Evolutionary conservation across 176 grass and related monocot species (phyloP).

Genomic region (Eleusine indica): DNA sequence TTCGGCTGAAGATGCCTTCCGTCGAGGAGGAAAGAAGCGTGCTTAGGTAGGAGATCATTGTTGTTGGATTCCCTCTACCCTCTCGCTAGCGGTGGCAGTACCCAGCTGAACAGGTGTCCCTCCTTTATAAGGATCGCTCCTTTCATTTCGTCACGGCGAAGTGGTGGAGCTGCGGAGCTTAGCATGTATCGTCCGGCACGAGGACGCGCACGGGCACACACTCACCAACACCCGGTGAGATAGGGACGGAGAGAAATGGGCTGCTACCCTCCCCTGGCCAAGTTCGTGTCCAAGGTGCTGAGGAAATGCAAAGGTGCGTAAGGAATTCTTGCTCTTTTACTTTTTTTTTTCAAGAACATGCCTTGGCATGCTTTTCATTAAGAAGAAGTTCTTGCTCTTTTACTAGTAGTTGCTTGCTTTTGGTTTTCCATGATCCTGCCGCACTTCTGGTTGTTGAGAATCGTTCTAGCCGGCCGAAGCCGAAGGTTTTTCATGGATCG

Average conservation of each 20-base stretch:
- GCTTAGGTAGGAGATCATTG: conserved; percentile 47
- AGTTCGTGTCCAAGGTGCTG: conserved; percentile 63
- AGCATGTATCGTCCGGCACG: conserved; percentile 46
- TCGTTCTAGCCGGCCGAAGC: neutral
- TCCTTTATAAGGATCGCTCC: conserved; percentile 36
- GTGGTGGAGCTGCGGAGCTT: conserved; percentile 21
- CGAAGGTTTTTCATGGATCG: neutral
- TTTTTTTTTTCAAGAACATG: no score
- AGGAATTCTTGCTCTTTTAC: neutral
- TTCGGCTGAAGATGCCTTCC: conserved; percentile 40
- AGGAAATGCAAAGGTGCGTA: conserved; percentile 67
- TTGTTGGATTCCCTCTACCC: conserved; percentile 42
- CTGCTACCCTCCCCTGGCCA: conserved; percentile 70
- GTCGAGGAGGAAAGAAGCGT: conserved; percentile 33
- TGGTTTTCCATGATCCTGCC: neutral
- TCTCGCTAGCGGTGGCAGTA: conserved; percentile 1
- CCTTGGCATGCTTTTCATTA: no score
- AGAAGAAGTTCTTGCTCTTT: neutral
- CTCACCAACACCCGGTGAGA: conserved; percentile 9
- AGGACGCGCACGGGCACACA: conserved; percentile 8
- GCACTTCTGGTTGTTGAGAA: neutral
- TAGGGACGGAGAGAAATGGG: conserved; percentile 63
- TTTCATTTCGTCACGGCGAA: conserved; percentile 30
- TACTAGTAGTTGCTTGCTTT: neutral
- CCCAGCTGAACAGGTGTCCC: conserved; percentile 38